phyloP scores from a whole-genome alignment of 1,284 basidiomycete species.

The Vanrija humicola region DNA sequence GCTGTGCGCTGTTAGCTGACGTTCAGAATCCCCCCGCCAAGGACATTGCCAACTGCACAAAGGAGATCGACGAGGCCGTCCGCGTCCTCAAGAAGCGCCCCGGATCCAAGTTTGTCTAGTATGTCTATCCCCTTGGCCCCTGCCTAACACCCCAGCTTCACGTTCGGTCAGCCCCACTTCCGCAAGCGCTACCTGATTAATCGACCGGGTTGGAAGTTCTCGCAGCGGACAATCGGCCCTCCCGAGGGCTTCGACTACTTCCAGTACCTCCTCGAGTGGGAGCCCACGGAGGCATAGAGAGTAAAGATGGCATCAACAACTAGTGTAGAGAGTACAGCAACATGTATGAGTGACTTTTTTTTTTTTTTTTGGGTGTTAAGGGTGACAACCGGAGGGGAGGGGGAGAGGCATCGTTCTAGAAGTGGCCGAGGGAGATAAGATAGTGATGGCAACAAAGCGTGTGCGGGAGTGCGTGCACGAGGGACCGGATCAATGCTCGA shows the following conservation, averaged over 20 bases:
- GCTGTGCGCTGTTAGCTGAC: background rate
- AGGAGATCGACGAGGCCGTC: slow-evolving; percentile 75
- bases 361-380: too few relatives aligned
- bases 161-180: slow-evolving; percentile 90
- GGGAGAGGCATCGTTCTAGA: too few relatives aligned
- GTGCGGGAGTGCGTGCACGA: too few relatives aligned
- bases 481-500: too few relatives aligned
- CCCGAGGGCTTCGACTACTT: slow-evolving; percentile 81
- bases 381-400: too few relatives aligned
- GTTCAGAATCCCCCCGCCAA: slow-evolving; percentile 72
- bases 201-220: slow-evolving; percentile 32
- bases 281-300: background rate
- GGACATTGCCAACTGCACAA: slow-evolving; percentile 68
- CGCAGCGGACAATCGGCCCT: slow-evolving; percentile 41
- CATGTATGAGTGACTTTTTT: too few relatives aligned
- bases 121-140: slow-evolving; percentile 10
- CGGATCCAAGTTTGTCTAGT: slow-evolving; percentile 68
- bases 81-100: slow-evolving; percentile 60
- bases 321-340: too few relatives aligned
- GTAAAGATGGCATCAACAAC: background rate
- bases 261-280: slow-evolving; percentile 58
- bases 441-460: too few relatives aligned
- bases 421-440: too few relatives aligned
- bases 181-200: slow-evolving; percentile 61
- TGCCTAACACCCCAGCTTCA: slow-evolving; percentile 52